phyloP scores from a whole-genome alignment of 2,329 filamentous ascomycete species.

The Xylariales sp. region DNA sequence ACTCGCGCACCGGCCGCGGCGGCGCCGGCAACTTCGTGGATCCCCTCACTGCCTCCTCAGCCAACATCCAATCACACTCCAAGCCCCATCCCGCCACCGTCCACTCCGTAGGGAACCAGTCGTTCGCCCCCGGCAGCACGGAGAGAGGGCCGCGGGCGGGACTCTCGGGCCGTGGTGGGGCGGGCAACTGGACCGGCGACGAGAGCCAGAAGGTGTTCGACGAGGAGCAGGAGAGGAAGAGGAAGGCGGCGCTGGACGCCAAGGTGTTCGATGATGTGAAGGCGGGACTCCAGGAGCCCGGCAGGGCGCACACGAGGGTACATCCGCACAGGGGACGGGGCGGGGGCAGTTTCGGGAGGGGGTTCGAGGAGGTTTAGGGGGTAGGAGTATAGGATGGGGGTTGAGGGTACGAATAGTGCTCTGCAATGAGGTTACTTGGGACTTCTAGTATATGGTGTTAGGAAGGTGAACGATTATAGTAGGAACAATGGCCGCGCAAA shows the following conservation, averaged over 20 bases:
- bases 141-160: neutral
- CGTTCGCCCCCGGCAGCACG: neutral
- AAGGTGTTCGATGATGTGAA: constrained; percentile 22
- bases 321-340: constrained; percentile 4
- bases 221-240: constrained; percentile 20
- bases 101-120: constrained; percentile 2
- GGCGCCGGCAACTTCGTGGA: constrained; percentile 58
- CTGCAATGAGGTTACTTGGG: too few species aligned
- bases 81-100: constrained; percentile 1
- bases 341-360: neutral
- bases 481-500: too few species aligned
- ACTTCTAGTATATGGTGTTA: too few species aligned
- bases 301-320: constrained; percentile 14
- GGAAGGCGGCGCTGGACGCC: constrained; percentile 24
- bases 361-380: neutral
- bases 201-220: constrained; percentile 12
- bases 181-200: constrained; percentile 44
- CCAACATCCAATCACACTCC: neutral
- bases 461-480: too few species aligned
- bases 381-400: too few species aligned
- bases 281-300: constrained; percentile 22
- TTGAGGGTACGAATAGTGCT: too few species aligned
- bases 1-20: constrained; percentile 49
- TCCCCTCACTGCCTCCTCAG: constrained; percentile 20
- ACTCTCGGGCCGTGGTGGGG: constrained; percentile 47